Evolutionary conservation across 192 early-diverging fungal species (phyloP).

Genomic region (Lunasporangiospora selenospora): DNA sequence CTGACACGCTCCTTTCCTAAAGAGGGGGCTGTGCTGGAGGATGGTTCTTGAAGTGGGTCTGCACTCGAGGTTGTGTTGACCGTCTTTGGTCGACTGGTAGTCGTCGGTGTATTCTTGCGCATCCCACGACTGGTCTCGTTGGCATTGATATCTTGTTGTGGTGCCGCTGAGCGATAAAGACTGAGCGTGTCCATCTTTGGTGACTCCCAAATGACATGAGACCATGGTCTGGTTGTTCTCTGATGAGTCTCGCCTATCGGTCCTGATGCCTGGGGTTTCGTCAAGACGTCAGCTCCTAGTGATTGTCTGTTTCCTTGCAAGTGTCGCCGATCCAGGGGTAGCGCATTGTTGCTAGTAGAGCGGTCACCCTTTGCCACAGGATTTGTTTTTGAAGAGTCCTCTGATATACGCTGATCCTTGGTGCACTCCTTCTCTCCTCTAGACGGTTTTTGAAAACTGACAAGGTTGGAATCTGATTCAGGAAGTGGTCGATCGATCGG

Average conservation of each 20-base stretch:
- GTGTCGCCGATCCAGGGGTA: background rate
- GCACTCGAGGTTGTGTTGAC: too few relatives aligned
- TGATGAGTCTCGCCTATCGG: background rate
- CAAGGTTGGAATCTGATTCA: background rate
- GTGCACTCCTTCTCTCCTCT: too few relatives aligned
- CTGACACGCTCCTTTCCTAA: constrained; percentile 8
- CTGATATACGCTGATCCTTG: constrained; percentile 10
- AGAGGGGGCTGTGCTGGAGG: too few relatives aligned
- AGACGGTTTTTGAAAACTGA: constrained; percentile 8
- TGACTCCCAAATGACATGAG: constrained; percentile 44
- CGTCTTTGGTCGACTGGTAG: too few relatives aligned
- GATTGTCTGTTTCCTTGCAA: too few relatives aligned
- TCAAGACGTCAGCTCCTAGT: background rate
- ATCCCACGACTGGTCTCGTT: too few relatives aligned
- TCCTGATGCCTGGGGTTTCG: background rate
- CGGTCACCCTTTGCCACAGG: background rate
- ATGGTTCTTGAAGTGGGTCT: too few relatives aligned
- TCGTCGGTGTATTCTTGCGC: too few relatives aligned
- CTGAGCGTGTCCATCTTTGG: constrained; percentile 7
- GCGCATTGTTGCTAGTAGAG: background rate
- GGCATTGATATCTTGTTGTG: background rate
- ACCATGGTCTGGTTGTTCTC: constrained; percentile 29
- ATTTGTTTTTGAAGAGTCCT: background rate
- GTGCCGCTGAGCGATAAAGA: background rate
- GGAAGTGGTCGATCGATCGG: background rate